Evolutionary conservation across 352 stramenopile species (phyloP), one percentile per base, ranked within the genome.

Genomic region (Globisporangium iwayamae): DNA sequence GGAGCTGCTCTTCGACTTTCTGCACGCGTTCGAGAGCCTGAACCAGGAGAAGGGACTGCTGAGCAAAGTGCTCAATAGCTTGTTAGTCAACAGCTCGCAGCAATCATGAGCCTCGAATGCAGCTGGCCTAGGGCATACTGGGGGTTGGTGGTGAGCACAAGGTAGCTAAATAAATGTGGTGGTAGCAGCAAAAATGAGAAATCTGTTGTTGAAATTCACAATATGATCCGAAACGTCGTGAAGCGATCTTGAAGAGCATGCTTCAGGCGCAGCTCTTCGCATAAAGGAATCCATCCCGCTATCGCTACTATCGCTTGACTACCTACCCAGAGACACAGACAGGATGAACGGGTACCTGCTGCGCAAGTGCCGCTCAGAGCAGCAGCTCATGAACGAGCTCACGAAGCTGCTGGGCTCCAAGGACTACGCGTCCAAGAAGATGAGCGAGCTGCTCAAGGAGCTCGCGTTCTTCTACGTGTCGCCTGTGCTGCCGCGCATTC

Each of bases 361-460:
- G 59, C 76, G 72, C 65, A 90, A 89, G 61, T 87, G 78, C 64
- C 83, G 81, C 64, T 93, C 83, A 16, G 81, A 91, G 78, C 81
- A 91, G 73, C 83, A 93, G 70, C 76, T 93, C 56, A 81, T 92
- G 72, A 92, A 93, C 60, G 85, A 93, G 61, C 72, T 93, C 41
- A 75, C 74, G 32, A 89, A 86, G 67, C 68, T 89, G 16, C 63
- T 91, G 22, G 62, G 57, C 8, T 65, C 72, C 14, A 87, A 86
- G 56, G 83, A 94, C 51, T 76, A 77, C 36, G 78, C 81, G 20
- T 82, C 79, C 64, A 89, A 90, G 63, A 85, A 85, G 62, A 90
- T 87, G 68, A 77, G 58, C 52, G 82, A 88, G 56, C 71, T 91
- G 50, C 66, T 91, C 43, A 79, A 81, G 16, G 83, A 89, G 58